Percentiles rank a stretch among this genome's conserved stretches.
Conservation (phyloP, 2,329 filamentous ascomycete genomes). For the Aureobasidium pullulans region DNA sequence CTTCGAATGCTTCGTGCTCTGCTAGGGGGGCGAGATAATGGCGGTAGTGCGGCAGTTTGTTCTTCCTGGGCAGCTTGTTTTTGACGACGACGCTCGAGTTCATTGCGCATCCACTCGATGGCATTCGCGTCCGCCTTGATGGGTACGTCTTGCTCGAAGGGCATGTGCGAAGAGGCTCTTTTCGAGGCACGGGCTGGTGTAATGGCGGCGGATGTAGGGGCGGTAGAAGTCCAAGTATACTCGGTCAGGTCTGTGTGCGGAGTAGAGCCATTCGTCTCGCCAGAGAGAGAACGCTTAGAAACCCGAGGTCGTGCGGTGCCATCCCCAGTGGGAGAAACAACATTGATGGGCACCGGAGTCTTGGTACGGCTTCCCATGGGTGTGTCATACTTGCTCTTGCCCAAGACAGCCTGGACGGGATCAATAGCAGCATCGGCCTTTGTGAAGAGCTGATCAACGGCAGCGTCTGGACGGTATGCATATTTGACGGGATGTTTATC, state of each 20-base stretch:
- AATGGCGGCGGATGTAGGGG: constrained; percentile 34
- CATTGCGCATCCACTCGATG: constrained; percentile 37
- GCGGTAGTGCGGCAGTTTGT: neutral
- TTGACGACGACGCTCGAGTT: constrained; percentile 32
- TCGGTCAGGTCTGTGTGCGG: constrained; percentile 36
- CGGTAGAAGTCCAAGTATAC: constrained; percentile 33
- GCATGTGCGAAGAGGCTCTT: constrained; percentile 29
- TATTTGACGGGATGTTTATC: constrained; percentile 18
- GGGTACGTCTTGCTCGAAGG: constrained; percentile 20
- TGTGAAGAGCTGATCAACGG: constrained; percentile 23
- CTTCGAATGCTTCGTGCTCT: constrained; percentile 30
- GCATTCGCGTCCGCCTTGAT: constrained; percentile 32
- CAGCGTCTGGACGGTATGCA: constrained; percentile 21
- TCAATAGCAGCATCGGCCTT: neutral
- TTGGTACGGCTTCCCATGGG: constrained; percentile 29
- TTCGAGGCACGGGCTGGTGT: constrained; percentile 35
- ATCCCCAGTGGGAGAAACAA: neutral
- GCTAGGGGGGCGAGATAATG: constrained; percentile 20
- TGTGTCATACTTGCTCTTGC: constrained; percentile 19
- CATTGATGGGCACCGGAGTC: constrained; percentile 5
- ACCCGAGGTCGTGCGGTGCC: constrained; percentile 14
- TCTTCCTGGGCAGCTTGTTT: neutral
- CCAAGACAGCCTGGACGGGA: constrained; percentile 5
- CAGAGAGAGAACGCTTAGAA: constrained; percentile 21
- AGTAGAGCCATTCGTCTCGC: constrained; percentile 32